phyloP scores from a whole-genome alignment of 192 early-diverging fungal species.

The Chytriomyces confervae region DNA sequence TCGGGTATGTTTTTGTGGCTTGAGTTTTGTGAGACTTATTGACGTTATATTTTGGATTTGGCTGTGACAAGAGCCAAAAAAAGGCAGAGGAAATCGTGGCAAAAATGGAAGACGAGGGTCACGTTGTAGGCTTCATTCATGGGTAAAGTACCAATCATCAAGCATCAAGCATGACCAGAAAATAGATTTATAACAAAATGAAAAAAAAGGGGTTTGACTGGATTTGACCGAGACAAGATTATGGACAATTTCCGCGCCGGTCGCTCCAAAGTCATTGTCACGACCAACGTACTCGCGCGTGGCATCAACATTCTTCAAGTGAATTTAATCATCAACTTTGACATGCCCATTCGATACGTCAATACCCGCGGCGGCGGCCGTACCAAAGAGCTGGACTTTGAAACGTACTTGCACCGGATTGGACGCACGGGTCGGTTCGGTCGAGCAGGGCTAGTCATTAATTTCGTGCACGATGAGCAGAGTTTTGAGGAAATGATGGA shows the following conservation, averaged over 20 bases:
- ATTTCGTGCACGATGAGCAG: constrained; percentile 77
- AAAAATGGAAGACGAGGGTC: neutral
- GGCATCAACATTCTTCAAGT: neutral
- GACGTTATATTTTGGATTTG: neutral
- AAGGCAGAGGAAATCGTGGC: neutral
- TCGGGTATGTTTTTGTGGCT: constrained; percentile 46
- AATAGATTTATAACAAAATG: neutral
- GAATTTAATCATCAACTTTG: neutral
- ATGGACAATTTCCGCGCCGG: constrained; percentile 83
- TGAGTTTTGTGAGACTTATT: neutral
- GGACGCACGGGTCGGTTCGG: constrained; percentile 65
- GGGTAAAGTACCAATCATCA: neutral
- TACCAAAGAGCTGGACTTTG: constrained; percentile 60
- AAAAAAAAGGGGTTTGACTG: constrained; percentile 59
- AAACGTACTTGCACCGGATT: neutral
- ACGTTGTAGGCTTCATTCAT: neutral
- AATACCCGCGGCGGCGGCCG: too few species aligned
- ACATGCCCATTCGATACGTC: neutral
- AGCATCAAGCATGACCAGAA: neutral
- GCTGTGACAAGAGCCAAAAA: neutral
- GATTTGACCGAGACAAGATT: constrained; percentile 72
- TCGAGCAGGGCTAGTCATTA: constrained; percentile 78
- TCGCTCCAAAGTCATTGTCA: constrained; percentile 79
- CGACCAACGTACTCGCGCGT: constrained; percentile 58
- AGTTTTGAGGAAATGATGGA: constrained; percentile 68